Base-by-base conservation (phyloP, 2,329 filamentous ascomycete genomes). In the Colletotrichum siamense region DNA sequence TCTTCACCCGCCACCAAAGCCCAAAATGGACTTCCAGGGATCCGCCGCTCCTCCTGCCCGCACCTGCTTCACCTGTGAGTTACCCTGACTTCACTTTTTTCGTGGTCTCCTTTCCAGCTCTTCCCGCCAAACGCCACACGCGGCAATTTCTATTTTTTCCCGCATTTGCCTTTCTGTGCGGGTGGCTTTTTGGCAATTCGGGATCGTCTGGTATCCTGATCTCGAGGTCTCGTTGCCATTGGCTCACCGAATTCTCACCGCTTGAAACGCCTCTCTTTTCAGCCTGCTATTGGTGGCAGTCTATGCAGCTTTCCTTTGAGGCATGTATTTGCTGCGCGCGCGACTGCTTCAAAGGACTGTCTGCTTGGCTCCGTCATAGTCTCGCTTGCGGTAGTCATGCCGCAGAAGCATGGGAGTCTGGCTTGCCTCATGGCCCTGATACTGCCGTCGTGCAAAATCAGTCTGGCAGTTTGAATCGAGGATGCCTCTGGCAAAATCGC, bases 41-140 rank as follows among this genome's bases (percentile, higher is more conserved):
- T 79, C 78, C 79, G 79, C 77, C 65, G 70, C 77, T 57, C 68
- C 75, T 44, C 77, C 78, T 65, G 83, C 81, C 75, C 86, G 87
- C 79, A 85, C 85, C 78, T 89, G 88, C 85, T 89, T 88, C 84
- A 89, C 87, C 81, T 89, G 88, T 89, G 83, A 85, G 88, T 89
- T 78, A 64, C 65, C 74, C 70, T 77, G 71, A 75, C 22, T 36
- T 73, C 65, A 30, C 32, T 61, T 28, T 55, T 55, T 52, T 49
- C 44, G n/a, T 49, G 18, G 44, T n/a, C 6, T 15, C 24, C 52
- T 39, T 18, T 22, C 32, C 69, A 32, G 32, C 57, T 61, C 61
- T 59, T 10, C 57, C 39, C 52, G 36, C 73, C 39, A 34, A 55
- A 10, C 57, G 18, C 22, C 49, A 24, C 64, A 55, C 49, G 6